Percentiles rank a stretch among this genome's conserved stretches.
These are phyloP conservation scores for Colletotrichum endophyticum DNA, from an alignment of 2,329 filamentous ascomycete genomes.

Conservation along the genomic window DNA sequence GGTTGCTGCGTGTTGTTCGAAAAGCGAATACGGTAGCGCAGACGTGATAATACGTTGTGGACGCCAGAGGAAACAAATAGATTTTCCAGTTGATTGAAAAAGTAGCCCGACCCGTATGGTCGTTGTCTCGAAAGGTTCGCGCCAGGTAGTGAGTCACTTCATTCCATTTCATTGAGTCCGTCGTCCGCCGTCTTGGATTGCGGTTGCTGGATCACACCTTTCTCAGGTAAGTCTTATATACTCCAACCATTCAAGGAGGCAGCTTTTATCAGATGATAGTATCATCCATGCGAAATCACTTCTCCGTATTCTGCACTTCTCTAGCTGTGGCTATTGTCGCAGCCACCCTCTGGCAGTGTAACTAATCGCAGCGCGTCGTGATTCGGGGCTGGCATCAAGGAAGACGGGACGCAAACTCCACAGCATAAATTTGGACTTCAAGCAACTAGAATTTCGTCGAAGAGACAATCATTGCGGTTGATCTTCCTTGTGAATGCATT, in stretches of 20 bases:
- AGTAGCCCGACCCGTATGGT: fast-evolving
- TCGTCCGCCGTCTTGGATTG: fast-evolving
- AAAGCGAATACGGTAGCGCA: not conserved
- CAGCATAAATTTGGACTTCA: not conserved
- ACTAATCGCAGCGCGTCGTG: not conserved
- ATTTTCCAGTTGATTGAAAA: not conserved
- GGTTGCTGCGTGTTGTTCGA: not conserved
- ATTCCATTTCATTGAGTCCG: not conserved
- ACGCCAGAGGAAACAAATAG: not conserved
- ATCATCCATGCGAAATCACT: not conserved
- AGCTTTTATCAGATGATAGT: not conserved
- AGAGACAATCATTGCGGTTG: fast-evolving
- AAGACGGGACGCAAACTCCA: not conserved
- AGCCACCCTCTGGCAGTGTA: not conserved
- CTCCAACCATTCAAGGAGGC: not conserved
- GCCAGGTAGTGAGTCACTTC: not conserved
- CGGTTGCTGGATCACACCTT: not conserved
- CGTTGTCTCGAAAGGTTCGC: not conserved
- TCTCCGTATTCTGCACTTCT: not conserved
- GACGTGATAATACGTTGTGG: not conserved
- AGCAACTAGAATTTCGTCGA: not conserved
- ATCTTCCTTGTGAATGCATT: not conserved
- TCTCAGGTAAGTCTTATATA: not conserved
- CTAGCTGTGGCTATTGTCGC: not conserved
- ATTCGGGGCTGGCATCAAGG: not conserved